Evolutionary conservation across 2,329 filamentous ascomycete species (phyloP).

Genomic region (Chrysosporium keratinophilum): DNA sequence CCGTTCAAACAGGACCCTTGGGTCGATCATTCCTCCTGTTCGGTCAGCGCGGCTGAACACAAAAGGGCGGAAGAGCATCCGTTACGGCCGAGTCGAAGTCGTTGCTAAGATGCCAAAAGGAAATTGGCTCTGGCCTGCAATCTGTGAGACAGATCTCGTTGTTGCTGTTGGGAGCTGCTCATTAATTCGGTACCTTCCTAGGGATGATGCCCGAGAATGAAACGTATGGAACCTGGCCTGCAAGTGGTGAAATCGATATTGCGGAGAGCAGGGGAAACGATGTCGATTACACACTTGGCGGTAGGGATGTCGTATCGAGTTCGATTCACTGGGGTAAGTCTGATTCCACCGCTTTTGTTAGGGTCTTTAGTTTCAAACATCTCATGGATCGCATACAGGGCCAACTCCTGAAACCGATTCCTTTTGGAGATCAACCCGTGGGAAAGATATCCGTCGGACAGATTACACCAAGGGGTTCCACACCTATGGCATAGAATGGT

Average conservation of each 20-base stretch:
- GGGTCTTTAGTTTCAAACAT: background rate
- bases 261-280: constrained; percentile 42
- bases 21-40: constrained; percentile 42
- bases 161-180: background rate
- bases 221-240: constrained; percentile 44
- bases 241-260: constrained; percentile 47
- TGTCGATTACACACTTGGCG: constrained; percentile 30
- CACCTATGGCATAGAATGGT: constrained; percentile 47
- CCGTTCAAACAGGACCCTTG: constrained; percentile 36
- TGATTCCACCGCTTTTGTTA: background rate
- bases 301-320: constrained; percentile 34
- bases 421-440: constrained; percentile 23
- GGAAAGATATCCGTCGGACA: constrained; percentile 22
- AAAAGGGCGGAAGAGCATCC: constrained; percentile 38
- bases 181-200: background rate
- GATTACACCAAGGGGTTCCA: constrained; percentile 32
- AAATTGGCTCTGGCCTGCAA: constrained; percentile 47
- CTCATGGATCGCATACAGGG: constrained; percentile 1
- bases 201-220: constrained; percentile 43
- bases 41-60: constrained; percentile 43
- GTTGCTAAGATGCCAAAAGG: constrained; percentile 44
- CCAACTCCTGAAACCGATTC: constrained; percentile 11
- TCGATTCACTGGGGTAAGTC: constrained; percentile 20
- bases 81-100: constrained; percentile 46
- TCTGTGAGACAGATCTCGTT: constrained; percentile 28